phyloP scores from a whole-genome alignment of 495 filamentous ascomycete genomes.

The Melanomma pulvis-pyrius region DNA sequence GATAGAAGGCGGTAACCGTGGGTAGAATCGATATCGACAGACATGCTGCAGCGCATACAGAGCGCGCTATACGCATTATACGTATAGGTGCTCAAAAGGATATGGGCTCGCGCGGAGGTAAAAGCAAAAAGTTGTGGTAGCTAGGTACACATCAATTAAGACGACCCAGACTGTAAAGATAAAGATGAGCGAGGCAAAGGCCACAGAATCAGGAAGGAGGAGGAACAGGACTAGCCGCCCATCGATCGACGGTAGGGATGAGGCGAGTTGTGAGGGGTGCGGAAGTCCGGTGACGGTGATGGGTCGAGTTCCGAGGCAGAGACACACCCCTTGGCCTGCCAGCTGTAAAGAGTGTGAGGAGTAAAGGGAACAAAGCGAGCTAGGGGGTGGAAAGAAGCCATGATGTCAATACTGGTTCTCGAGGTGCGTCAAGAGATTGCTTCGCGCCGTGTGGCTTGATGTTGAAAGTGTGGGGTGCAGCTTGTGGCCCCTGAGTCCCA shows the following conservation, averaged over 20 bases:
- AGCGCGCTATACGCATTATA: constrained; percentile 28
- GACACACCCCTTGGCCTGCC: not conserved
- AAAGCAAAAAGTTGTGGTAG: not conserved
- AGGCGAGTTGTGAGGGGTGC: too few relatives aligned
- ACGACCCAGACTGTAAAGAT: not conserved
- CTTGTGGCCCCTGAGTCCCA: constrained; percentile 16
- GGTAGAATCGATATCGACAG: constrained; percentile 21
- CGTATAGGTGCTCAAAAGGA: not conserved
- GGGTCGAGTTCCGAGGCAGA: too few relatives aligned
- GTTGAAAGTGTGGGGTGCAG: not conserved
- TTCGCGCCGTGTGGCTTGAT: not conserved
- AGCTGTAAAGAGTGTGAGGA: not conserved
- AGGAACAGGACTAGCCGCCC: not conserved
- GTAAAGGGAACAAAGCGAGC: not conserved
- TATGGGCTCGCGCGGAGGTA: not conserved
- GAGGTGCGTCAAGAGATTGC: constrained; percentile 12
- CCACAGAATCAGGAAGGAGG: not conserved
- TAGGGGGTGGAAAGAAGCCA: constrained; percentile 2
- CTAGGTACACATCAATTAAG: constrained; percentile 30
- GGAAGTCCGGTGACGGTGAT: not conserved
- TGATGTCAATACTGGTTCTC: not conserved
- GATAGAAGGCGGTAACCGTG: constrained; percentile 26
- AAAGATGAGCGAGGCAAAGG: not conserved
- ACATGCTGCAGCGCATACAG: constrained; percentile 13
- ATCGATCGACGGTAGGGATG: constrained; percentile 13